These are phyloP conservation scores for Aspergillus awamori DNA, from an alignment of 2,329 filamentous ascomycete genomes.

Conservation along the genomic window DNA sequence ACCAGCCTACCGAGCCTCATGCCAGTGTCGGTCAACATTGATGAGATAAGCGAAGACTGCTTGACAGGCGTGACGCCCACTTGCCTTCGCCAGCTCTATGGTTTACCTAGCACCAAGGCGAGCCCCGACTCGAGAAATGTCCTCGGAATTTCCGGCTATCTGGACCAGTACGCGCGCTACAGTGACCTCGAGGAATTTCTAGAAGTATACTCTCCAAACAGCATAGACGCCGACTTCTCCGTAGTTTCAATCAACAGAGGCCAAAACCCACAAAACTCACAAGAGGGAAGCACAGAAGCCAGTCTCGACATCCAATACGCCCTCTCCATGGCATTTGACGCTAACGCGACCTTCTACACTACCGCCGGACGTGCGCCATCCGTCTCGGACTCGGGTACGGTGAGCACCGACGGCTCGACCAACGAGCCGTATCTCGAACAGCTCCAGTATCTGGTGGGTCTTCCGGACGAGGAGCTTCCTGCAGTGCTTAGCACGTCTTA, in stretches of 20 bases:
- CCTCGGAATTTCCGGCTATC: conserved; percentile 53
- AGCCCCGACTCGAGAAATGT: conserved; percentile 40
- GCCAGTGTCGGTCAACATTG: conserved; percentile 16
- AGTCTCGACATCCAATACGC: conserved; percentile 68
- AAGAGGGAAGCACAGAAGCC: conserved; percentile 56
- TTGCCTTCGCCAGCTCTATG: conserved; percentile 56
- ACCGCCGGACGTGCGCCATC: conserved; percentile 61
- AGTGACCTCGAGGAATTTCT: conserved; percentile 62
- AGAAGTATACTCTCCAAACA: conserved; percentile 55
- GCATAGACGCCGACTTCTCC: conserved; percentile 58
- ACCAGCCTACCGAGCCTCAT: conserved; percentile 36
- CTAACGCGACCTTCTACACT: conserved; percentile 61
- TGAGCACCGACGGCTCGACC: conserved; percentile 46
- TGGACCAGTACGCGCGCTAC: conserved; percentile 56
- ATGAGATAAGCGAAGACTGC: conserved; percentile 38
- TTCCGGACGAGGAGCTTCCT: conserved; percentile 60
- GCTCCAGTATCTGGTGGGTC: conserved; percentile 60
- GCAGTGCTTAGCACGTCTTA: conserved; percentile 71
- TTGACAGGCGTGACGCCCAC: conserved; percentile 49
- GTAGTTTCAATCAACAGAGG: conserved; percentile 61
- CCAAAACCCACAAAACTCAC: conserved; percentile 51
- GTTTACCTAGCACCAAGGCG: conserved; percentile 36
- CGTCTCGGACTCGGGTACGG: conserved; percentile 51
- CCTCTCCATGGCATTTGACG: conserved; percentile 57
- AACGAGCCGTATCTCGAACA: conserved; percentile 71